Percentiles rank a stretch among this genome's conserved stretches.
These are phyloP conservation scores for Fragaria nilgerrensis DNA, from an alignment of 306 rosid species.

Conservation along the genomic window DNA sequence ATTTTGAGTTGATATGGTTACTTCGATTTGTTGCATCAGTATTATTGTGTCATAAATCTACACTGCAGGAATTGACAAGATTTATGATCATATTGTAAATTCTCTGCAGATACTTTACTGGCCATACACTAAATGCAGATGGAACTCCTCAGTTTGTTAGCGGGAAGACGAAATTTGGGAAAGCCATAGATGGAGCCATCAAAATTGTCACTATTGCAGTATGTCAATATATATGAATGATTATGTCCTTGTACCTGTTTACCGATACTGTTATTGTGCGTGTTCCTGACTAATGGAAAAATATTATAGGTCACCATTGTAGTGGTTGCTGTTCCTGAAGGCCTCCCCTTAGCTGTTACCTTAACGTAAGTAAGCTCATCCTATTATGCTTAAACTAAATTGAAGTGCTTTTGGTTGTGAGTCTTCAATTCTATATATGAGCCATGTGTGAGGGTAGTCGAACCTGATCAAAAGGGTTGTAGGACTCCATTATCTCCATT, in stretches of 20 bases:
- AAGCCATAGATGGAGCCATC: slow-evolving; percentile 84
- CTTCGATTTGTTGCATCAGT: background rate
- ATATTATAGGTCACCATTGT: slow-evolving; percentile 78
- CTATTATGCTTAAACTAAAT: background rate
- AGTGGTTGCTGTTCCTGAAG: slow-evolving; percentile 98
- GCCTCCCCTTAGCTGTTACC: slow-evolving; percentile 92
- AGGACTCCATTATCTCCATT: background rate
- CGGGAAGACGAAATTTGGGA: slow-evolving; percentile 65
- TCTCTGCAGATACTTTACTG: slow-evolving; percentile 75
- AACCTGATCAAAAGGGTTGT: background rate
- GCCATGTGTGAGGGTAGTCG: no score
- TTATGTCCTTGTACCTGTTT: background rate
- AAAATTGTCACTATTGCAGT: slow-evolving; percentile 94
- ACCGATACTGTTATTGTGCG: background rate
- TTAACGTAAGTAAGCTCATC: slow-evolving; percentile 62
- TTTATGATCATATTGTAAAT: slow-evolving; percentile 8
- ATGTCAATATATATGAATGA: slow-evolving; percentile 28
- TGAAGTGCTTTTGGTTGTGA: background rate
- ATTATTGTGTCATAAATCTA: background rate
- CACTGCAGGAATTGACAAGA: background rate
- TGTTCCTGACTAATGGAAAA: slow-evolving; percentile 11
- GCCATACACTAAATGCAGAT: slow-evolving; percentile 52
- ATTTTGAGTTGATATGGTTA: background rate
- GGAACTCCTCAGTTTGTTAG: slow-evolving; percentile 53
- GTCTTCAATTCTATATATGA: no score